These are phyloP conservation scores for Nemania sp. DNA, from an alignment of 2,329 filamentous ascomycete genomes.

Conservation along the genomic window DNA sequence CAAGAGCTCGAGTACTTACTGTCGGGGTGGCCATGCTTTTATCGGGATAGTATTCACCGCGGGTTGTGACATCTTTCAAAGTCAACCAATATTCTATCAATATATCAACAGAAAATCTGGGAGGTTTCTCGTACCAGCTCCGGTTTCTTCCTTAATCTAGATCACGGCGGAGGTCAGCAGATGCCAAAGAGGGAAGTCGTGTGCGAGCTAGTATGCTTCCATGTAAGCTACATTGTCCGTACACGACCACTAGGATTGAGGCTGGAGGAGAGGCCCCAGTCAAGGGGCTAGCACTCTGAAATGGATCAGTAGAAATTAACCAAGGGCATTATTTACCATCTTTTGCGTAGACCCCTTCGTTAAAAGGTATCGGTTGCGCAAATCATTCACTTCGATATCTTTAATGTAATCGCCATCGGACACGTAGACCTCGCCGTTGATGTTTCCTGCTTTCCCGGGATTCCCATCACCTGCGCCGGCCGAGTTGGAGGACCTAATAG, in stretches of 20 bases:
- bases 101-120: conserved; percentile 60
- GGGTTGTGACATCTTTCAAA: conserved; percentile 95
- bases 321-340: conserved; percentile 93
- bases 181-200: conserved; percentile 79
- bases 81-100: conserved; percentile 68
- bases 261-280: conserved; percentile 52
- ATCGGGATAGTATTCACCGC: conserved; percentile 96
- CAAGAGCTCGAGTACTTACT: conserved; percentile 67
- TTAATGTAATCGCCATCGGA: conserved; percentile 98
- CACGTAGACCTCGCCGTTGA: conserved; percentile 92
- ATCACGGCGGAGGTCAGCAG: conserved; percentile 93
- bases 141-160: conserved; percentile 99
- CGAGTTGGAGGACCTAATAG: conserved; percentile 72
- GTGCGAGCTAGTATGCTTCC: conserved; percentile 73
- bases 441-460: conserved; percentile 59
- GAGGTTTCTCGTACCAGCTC: conserved; percentile 90
- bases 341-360: conserved; percentile 98
- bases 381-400: conserved; percentile 98
- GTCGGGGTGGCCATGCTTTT: conserved; percentile 96
- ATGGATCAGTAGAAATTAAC: conserved; percentile 73
- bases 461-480: conserved; percentile 54
- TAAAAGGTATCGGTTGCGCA: conserved; percentile 95
- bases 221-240: conserved; percentile 77
- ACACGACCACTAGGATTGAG: conserved; percentile 59
- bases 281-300: conserved; percentile 57